Evolutionary conservation across 129 eudicot genomes (phyloP).

Genomic region (Apium graveolens): DNA sequence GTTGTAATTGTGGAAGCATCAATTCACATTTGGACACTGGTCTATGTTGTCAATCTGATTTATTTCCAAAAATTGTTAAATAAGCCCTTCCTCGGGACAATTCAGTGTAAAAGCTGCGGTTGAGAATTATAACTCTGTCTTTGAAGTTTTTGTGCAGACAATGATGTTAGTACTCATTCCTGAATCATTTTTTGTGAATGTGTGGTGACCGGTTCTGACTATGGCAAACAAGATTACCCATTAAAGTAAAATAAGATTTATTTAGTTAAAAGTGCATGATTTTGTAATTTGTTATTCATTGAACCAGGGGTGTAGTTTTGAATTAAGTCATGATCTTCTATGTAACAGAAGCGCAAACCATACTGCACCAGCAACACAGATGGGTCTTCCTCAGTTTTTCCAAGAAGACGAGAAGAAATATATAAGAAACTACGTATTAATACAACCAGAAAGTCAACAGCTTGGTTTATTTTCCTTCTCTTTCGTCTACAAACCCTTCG

Average conservation of each 20-base stretch:
- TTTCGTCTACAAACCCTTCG: slow-evolving; percentile 5
- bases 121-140: background rate
- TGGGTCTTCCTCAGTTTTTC: slow-evolving; percentile 28
- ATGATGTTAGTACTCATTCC: too few species aligned
- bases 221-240: too few species aligned
- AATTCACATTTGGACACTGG: background rate
- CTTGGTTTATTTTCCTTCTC: background rate
- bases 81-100: background rate
- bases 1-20: background rate
- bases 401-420: slow-evolving; percentile 15
- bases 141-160: background rate
- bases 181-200: too few species aligned
- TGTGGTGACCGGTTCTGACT: too few species aligned
- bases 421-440: slow-evolving; percentile 1
- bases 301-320: too few species aligned
- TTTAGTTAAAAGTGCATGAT: too few species aligned
- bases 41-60: background rate
- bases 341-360: too few species aligned
- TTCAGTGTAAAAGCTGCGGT: background rate
- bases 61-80: background rate
- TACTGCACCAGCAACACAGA: slow-evolving; percentile 1
- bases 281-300: too few species aligned
- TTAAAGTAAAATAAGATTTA: too few species aligned
- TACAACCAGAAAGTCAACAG: background rate
- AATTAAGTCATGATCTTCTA: too few species aligned